phyloP scores from a whole-genome alignment of 345 rosid genomes.

The Cardamine chenopodiifolia region DNA sequence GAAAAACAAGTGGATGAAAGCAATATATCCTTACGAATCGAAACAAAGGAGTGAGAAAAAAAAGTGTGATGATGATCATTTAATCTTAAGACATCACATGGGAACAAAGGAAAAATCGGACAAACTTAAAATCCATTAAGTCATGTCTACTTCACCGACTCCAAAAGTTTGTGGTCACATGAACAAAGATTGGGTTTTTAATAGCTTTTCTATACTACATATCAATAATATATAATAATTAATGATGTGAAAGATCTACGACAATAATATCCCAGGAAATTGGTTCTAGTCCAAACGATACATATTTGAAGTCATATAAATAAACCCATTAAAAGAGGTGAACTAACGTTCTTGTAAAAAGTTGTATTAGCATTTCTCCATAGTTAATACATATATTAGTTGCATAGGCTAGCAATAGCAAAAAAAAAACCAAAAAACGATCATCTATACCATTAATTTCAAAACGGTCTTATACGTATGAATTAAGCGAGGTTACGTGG shows the following conservation, averaged over 20 bases:
- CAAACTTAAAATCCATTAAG: conserved; percentile 42
- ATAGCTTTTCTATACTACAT: conserved; percentile 16
- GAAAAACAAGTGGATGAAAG: conserved; percentile 17
- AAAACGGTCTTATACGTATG: too few relatives aligned
- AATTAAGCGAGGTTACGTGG: conserved; percentile 1
- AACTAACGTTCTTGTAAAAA: background rate
- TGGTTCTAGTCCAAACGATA: background rate
- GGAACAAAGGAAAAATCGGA: conserved; percentile 36
- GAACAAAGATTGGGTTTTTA: conserved; percentile 30
- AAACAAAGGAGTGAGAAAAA: conserved; percentile 25
- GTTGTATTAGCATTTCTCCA: background rate
- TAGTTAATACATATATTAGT: background rate
- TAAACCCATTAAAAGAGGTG: background rate
- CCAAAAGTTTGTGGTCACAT: conserved; percentile 35
- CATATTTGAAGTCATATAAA: background rate
- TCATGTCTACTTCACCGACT: conserved; percentile 41
- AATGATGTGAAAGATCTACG: conserved; percentile 22
- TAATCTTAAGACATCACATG: conserved; percentile 40
- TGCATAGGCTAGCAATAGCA: background rate
- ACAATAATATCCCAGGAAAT: conserved; percentile 3
- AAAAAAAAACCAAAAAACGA: too few relatives aligned
- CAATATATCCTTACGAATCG: conserved; percentile 30
- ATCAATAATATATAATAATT: conserved; percentile 7
- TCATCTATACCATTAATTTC: too few relatives aligned
- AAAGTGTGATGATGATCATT: conserved; percentile 33